Conservation (phyloP, 2,329 filamentous ascomycete species). For the Penicillium capsulatum region DNA sequence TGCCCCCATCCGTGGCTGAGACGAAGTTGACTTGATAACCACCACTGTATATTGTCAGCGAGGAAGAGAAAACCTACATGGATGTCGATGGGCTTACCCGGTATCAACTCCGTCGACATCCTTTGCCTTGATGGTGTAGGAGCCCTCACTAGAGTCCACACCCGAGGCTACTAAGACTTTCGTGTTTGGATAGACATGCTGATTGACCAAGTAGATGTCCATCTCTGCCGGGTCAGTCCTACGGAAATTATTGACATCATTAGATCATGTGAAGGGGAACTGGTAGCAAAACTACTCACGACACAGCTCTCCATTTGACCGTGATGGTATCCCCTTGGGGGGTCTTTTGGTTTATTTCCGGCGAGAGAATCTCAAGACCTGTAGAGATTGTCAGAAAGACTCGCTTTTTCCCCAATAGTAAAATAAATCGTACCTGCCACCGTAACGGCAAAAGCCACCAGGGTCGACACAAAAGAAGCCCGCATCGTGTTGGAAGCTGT, state of each 20-base stretch:
- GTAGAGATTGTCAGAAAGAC: no score
- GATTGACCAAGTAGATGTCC: slow-evolving; percentile 43
- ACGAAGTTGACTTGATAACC: slow-evolving; percentile 44
- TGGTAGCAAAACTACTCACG: slow-evolving; percentile 20
- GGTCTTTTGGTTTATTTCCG: slow-evolving; percentile 29
- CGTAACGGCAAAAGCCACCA: slow-evolving; percentile 29
- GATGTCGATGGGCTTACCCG: slow-evolving; percentile 18
- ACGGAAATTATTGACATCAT: slow-evolving; percentile 2
- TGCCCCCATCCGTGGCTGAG: slow-evolving; percentile 37
- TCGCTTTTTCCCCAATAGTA: no score
- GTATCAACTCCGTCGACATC: slow-evolving; percentile 17
- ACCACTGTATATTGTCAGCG: slow-evolving; percentile 17
- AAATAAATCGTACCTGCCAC: slow-evolving; percentile 28
- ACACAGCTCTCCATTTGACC: slow-evolving; percentile 39
- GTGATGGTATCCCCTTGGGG: slow-evolving; percentile 37
- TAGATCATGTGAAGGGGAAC: not conserved
- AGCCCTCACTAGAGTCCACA: slow-evolving; percentile 34
- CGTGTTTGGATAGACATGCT: slow-evolving; percentile 32
- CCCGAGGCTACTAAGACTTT: slow-evolving; percentile 30
- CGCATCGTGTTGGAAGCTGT: slow-evolving; percentile 22
- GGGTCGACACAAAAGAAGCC: slow-evolving; percentile 19
- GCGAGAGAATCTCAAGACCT: slow-evolving; percentile 37
- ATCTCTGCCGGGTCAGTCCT: slow-evolving; percentile 42
- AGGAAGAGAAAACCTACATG: not conserved
- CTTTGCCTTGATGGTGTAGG: slow-evolving; percentile 36